phyloP scores from a whole-genome alignment of 176 grass and related monocot genomes.

The Hyparrhenia diplandra region DNA sequence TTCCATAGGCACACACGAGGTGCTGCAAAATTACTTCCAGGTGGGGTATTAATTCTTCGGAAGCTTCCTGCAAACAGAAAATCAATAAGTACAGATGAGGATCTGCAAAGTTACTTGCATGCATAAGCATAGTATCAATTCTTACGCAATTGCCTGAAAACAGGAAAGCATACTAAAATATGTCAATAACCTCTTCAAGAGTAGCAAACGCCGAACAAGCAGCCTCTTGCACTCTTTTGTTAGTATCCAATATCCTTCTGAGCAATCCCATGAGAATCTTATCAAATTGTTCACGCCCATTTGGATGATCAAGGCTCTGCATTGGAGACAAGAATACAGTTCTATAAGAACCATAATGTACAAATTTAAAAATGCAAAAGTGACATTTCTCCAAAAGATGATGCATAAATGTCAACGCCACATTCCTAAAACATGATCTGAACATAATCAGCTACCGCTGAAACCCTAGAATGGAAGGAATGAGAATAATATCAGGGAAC shows the following conservation, averaged over 20 bases:
- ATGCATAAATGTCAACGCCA: background rate
- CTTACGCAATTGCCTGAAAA: slow-evolving; percentile 65
- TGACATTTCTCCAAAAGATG: background rate
- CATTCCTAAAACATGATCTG: background rate
- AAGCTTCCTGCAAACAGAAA: slow-evolving; percentile 68
- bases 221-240: slow-evolving; percentile 95
- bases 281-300: slow-evolving; percentile 89
- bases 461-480: background rate
- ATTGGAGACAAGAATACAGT: slow-evolving; percentile 30
- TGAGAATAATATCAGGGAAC: slow-evolving; percentile 12
- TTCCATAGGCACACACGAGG: slow-evolving; percentile 92
- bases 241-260: slow-evolving; percentile 89
- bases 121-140: slow-evolving; percentile 53
- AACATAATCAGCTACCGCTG: background rate
- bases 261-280: slow-evolving; percentile 88
- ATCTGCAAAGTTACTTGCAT: slow-evolving; percentile 79
- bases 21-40: slow-evolving; percentile 93
- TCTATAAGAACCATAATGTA: slow-evolving; percentile 1
- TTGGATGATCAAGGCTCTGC: slow-evolving; percentile 64
- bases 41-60: slow-evolving; percentile 73
- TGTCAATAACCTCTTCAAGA: slow-evolving; percentile 95
- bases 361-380: no score
- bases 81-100: slow-evolving; percentile 47
- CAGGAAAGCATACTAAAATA: slow-evolving; percentile 23
- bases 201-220: slow-evolving; percentile 99